Percentiles rank a stretch among this genome's conserved stretches.
Evolutionary conservation across 2,329 filamentous ascomycete genomes (phyloP).

Genomic region (Microdochium bolleyi): DNA sequence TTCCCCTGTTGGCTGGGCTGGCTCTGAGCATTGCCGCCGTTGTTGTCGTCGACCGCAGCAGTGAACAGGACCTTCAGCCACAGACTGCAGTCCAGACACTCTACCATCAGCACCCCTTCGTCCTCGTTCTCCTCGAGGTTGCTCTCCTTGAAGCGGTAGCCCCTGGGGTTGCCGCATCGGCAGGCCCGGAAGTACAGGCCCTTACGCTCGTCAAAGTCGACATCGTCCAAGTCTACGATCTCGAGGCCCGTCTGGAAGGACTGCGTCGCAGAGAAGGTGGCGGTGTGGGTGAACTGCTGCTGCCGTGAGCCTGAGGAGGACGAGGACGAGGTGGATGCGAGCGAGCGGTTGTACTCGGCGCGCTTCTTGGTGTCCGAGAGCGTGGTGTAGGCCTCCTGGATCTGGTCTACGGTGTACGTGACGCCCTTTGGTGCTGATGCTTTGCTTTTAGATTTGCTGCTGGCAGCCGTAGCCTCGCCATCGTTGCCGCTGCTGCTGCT

Average conservation of each 20-base stretch:
- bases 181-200: constrained; percentile 49
- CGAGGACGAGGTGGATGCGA: constrained; percentile 15
- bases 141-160: constrained; percentile 49
- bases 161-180: constrained; percentile 55
- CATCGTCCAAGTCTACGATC: constrained; percentile 57
- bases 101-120: constrained; percentile 54
- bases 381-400: constrained; percentile 48
- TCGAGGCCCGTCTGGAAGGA: constrained; percentile 46
- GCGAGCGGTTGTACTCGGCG: constrained; percentile 43
- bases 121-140: constrained; percentile 53
- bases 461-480: neutral
- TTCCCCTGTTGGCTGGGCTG: neutral
- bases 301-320: constrained; percentile 1
- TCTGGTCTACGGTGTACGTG: constrained; percentile 53
- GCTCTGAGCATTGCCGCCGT: neutral
- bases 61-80: constrained; percentile 60
- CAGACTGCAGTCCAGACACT: constrained; percentile 58
- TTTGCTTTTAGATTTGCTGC: constrained; percentile 2
- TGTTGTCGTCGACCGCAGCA: constrained; percentile 31
- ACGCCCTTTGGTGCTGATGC: neutral
- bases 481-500: constrained; percentile 5
- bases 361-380: constrained; percentile 43
- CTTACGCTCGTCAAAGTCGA: constrained; percentile 40
- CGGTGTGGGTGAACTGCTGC: constrained; percentile 3
- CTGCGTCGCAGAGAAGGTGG: constrained; percentile 10